These are phyloP conservation scores for Suhomyces prunicola DNA, from an alignment of 805 yeast genomes.

Conservation along the genomic window DNA sequence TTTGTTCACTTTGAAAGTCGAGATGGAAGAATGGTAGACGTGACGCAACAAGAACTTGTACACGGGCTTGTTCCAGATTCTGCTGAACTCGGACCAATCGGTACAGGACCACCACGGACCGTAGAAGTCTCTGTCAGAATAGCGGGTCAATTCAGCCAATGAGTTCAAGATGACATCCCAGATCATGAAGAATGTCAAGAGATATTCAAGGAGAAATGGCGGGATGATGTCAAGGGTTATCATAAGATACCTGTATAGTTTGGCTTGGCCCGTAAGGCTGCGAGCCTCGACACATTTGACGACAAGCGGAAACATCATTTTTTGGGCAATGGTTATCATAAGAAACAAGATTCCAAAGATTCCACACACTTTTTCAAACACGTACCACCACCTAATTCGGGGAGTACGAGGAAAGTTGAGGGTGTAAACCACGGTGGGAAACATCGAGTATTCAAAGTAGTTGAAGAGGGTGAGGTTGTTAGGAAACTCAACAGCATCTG, in stretches of 20 bases:
- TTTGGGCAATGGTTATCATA: conserved; percentile 79
- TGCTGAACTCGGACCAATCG: conserved; percentile 88
- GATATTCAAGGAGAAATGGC: conserved; percentile 70
- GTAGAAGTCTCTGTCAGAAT: conserved; percentile 89
- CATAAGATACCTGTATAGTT: conserved; percentile 50
- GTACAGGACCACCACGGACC: conserved; percentile 98
- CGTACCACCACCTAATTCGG: conserved; percentile 64
- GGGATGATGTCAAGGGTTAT: conserved; percentile 73
- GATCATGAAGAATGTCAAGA: conserved; percentile 79
- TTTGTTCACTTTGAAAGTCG: conserved; percentile 66
- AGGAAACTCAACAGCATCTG: conserved; percentile 53
- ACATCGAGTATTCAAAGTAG: conserved; percentile 79
- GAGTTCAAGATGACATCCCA: conserved; percentile 94
- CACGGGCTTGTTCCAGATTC: conserved; percentile 94
- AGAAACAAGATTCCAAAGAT: conserved; percentile 82
- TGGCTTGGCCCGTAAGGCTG: conserved; percentile 43
- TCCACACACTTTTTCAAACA: conserved; percentile 67
- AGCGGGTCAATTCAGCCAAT: conserved; percentile 81
- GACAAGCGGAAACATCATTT: conserved; percentile 70
- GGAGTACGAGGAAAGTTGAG: conserved; percentile 77
- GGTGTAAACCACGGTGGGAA: conserved; percentile 84
- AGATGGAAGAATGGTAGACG: conserved; percentile 87
- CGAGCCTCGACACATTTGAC: conserved; percentile 55
- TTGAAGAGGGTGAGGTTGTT: conserved; percentile 59
- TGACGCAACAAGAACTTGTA: conserved; percentile 87